Percentiles rank a stretch among this genome's conserved stretches.
Conservation (phyloP, 805 yeast genomes). For the Kuraishia borneana region DNA sequence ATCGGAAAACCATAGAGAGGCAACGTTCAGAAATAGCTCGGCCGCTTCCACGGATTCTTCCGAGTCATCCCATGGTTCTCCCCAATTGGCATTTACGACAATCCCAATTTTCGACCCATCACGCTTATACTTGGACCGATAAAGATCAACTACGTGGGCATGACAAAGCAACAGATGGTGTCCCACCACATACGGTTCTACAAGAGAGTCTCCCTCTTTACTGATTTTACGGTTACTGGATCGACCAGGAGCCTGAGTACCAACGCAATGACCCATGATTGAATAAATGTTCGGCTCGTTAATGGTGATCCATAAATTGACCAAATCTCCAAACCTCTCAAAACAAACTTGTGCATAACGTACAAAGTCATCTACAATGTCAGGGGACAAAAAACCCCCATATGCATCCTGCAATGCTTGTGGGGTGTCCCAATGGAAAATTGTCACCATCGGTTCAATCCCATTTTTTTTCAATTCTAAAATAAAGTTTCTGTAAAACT, state of each 20-base stretch:
- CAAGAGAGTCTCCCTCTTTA: background rate
- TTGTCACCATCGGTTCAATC: conserved; percentile 18
- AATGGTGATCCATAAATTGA: conserved; percentile 18
- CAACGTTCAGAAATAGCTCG: background rate
- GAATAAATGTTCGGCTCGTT: conserved; percentile 16
- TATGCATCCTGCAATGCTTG: conserved; percentile 5
- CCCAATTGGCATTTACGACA: conserved; percentile 1
- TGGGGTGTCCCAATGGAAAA: conserved; percentile 24
- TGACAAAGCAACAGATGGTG: conserved; percentile 1
- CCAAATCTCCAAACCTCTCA: conserved; percentile 18
- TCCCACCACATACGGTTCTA: conserved; percentile 1
- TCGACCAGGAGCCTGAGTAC: conserved; percentile 2
- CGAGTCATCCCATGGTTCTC: background rate
- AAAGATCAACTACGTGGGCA: background rate
- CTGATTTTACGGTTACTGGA: background rate
- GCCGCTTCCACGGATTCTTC: background rate
- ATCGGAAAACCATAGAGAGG: conserved; percentile 1
- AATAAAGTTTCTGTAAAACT: conserved; percentile 5
- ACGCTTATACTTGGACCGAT: background rate
- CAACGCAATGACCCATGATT: conserved; percentile 2
- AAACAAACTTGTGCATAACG: conserved; percentile 20
- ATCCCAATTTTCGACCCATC: background rate
- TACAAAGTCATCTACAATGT: conserved; percentile 19
- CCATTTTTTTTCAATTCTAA: conserved; percentile 4
- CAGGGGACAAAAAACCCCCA: conserved; percentile 15